phyloP scores from a whole-genome alignment of 768 basidiomycete species.

The Pulveroboletus ravenelii region DNA sequence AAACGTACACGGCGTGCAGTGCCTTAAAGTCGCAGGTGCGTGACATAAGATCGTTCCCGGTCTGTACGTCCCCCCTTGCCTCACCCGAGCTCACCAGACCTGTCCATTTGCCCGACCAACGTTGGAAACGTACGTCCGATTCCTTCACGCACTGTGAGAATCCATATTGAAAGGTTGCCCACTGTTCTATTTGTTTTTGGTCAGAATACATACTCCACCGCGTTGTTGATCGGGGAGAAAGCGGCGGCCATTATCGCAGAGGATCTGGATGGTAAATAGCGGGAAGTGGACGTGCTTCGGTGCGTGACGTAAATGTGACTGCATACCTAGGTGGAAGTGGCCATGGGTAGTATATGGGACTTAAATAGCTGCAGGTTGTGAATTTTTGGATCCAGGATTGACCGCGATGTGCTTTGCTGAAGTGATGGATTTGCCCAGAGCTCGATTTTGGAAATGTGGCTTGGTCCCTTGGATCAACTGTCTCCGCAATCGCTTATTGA shows the following conservation, averaged over 20 bases:
- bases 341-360: too few relatives aligned
- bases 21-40: constrained; percentile 58
- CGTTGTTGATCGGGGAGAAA: constrained; percentile 53
- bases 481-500: too few relatives aligned
- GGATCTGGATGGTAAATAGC: constrained; percentile 30
- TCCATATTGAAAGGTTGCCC: not conserved
- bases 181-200: not conserved
- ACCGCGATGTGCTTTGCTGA: too few relatives aligned
- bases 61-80: not conserved
- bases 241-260: constrained; percentile 56
- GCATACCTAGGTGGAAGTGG: too few relatives aligned
- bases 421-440: too few relatives aligned
- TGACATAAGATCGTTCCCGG: not conserved
- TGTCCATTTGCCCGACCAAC: constrained; percentile 34
- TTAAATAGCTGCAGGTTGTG: too few relatives aligned
- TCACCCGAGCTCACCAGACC: constrained; percentile 18
- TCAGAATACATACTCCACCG: constrained; percentile 41
- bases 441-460: too few relatives aligned
- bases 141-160: too few relatives aligned
- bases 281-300: not conserved
- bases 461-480: too few relatives aligned
- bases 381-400: too few relatives aligned
- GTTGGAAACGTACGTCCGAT: constrained; percentile 19
- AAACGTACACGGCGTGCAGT: constrained; percentile 57
- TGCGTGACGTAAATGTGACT: too few relatives aligned